phyloP scores from a whole-genome alignment of 2,329 filamentous ascomycete species.

The Fonsecaea monophora region DNA sequence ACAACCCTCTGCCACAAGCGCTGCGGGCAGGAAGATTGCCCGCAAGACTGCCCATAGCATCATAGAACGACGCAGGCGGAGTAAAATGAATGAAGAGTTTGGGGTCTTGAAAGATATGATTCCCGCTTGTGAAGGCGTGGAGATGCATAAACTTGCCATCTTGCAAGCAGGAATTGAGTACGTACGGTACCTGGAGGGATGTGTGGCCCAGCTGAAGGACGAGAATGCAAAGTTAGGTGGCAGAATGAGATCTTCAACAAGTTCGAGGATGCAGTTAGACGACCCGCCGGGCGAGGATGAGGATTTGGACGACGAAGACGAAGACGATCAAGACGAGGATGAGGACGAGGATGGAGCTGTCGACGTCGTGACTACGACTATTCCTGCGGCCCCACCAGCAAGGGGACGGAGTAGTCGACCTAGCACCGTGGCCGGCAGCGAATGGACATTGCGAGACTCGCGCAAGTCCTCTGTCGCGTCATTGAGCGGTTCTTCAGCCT shows the following conservation, averaged over 20 bases:
- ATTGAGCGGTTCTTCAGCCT: conserved; percentile 31
- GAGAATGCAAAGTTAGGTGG: conserved; percentile 31
- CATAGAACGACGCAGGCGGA: conserved; percentile 86
- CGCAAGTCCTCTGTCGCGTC: conserved; percentile 30
- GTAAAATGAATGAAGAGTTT: conserved; percentile 99
- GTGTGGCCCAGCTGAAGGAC: conserved; percentile 76
- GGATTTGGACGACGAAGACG: conserved; percentile 20
- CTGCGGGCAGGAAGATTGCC: conserved; percentile 91
- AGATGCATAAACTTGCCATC: conserved; percentile 98
- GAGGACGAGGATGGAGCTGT: conserved; percentile 19
- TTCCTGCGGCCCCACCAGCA: conserved; percentile 5
- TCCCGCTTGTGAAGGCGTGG: conserved; percentile 86
- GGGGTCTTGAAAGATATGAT: conserved; percentile 92
- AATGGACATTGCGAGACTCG: conserved; percentile 33
- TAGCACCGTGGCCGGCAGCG: conserved; percentile 12
- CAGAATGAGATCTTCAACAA: not conserved
- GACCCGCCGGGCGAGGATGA: conserved; percentile 26
- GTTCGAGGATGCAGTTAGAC: conserved; percentile 8
- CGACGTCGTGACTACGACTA: conserved; percentile 17
- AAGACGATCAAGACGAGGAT: conserved; percentile 14
- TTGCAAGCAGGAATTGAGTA: conserved; percentile 97
- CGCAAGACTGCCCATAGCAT: conserved; percentile 95
- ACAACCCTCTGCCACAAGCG: conserved; percentile 75
- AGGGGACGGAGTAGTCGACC: conserved; percentile 17
- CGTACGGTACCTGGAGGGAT: conserved; percentile 89